Conservation (phyloP, 2,329 filamentous ascomycete genomes). For the Fusarium sp. region DNA sequence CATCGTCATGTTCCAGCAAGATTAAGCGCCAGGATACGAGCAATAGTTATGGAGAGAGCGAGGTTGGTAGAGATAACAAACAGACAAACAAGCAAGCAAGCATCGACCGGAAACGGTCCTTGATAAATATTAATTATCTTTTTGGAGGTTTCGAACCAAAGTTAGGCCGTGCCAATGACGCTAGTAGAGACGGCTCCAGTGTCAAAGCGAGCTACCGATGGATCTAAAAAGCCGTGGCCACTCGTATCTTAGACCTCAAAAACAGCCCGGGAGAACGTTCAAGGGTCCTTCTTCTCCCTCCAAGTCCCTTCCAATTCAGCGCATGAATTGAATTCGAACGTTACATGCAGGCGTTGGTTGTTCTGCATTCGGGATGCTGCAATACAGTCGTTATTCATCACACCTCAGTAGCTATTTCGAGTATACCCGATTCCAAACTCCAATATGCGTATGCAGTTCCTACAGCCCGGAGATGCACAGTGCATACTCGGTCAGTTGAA, state of each 20-base stretch:
- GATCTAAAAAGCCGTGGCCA: constrained; percentile 24
- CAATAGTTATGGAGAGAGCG: not conserved
- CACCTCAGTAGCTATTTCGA: constrained; percentile 14
- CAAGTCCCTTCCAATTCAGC: not conserved
- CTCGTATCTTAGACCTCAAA: constrained; percentile 31
- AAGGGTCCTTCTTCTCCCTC: constrained; percentile 12
- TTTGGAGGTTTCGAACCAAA: constrained; percentile 16
- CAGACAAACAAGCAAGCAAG: not conserved
- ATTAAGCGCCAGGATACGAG: constrained; percentile 40
- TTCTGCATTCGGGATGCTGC: constrained; percentile 26
- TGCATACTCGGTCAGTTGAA: constrained; percentile 19
- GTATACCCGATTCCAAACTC: constrained; percentile 7
- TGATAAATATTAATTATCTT: constrained; percentile 4
- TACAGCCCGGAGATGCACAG: constrained; percentile 19
- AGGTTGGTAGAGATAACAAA: constrained; percentile 2
- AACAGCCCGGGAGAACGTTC: constrained; percentile 16
- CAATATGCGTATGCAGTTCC: constrained; percentile 4
- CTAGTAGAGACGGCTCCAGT: constrained; percentile 16
- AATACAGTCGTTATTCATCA: constrained; percentile 31
- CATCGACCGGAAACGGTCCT: constrained; percentile 31
- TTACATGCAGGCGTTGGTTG: constrained; percentile 27
- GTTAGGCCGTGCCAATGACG: constrained; percentile 6
- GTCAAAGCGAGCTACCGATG: constrained; percentile 31
- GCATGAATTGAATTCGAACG: constrained; percentile 4
- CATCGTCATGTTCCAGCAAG: constrained; percentile 30